These are phyloP conservation scores for Vigna trinervia DNA, from an alignment of 306 rosid species.

Conservation along the genomic window DNA sequence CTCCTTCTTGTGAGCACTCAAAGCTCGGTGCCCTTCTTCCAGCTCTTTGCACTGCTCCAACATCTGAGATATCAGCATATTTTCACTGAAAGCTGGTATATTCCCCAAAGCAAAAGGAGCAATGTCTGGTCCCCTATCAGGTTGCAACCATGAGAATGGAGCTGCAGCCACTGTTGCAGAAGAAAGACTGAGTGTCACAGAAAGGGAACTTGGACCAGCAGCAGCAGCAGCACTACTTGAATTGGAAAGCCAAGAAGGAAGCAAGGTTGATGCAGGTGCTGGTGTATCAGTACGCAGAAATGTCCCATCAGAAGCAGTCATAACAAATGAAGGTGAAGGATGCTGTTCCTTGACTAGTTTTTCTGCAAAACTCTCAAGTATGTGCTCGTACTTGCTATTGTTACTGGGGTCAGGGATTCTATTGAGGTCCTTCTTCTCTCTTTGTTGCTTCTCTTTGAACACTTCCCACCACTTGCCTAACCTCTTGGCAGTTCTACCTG, in stretches of 20 bases:
- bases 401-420: slow-evolving; percentile 58
- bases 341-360: slow-evolving; percentile 65
- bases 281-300: neutral
- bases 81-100: slow-evolving; percentile 44
- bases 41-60: slow-evolving; percentile 82
- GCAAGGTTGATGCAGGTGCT: neutral
- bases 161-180: neutral
- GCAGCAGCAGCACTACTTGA: neutral
- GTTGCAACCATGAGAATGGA: slow-evolving; percentile 68
- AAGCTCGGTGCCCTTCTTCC: slow-evolving; percentile 83
- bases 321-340: slow-evolving; percentile 51
- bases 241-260: slow-evolving; percentile 8
- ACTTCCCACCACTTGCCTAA: slow-evolving; percentile 98
- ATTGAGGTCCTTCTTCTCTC: slow-evolving; percentile 65
- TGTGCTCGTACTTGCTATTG: slow-evolving; percentile 72
- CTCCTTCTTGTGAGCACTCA: slow-evolving; percentile 86
- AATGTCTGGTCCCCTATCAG: slow-evolving; percentile 58
- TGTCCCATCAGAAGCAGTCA: slow-evolving; percentile 50
- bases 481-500: slow-evolving; percentile 68
- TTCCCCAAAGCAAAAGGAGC: slow-evolving; percentile 44
- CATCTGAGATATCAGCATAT: slow-evolving; percentile 55
- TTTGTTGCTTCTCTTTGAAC: slow-evolving; percentile 81
- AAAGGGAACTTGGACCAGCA: neutral
- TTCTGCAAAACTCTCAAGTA: slow-evolving; percentile 77
- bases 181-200: slow-evolving; percentile 8